Evolutionary conservation across 2,329 filamentous ascomycete species (phyloP).

Genomic region (Lachnellula cervina): DNA sequence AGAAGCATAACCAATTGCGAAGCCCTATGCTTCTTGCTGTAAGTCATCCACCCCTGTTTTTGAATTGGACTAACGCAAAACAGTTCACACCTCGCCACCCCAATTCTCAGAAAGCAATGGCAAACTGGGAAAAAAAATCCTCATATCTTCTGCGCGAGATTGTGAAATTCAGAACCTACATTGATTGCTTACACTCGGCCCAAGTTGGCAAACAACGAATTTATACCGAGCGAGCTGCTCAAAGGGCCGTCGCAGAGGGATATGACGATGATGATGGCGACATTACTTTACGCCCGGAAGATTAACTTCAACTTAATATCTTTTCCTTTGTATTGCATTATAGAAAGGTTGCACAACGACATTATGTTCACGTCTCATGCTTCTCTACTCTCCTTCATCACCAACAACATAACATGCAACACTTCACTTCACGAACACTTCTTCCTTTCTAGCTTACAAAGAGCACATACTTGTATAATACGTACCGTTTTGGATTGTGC

Average conservation of each 20-base stretch:
- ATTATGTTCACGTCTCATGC: not conserved
- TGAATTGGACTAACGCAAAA: not conserved
- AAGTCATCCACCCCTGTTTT: constrained; percentile 31
- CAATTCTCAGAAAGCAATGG: constrained; percentile 80
- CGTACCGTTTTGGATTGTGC: not conserved
- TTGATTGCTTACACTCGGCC: constrained; percentile 74
- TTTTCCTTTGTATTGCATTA: not conserved
- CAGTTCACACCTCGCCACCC: constrained; percentile 76
- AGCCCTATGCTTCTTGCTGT: constrained; percentile 79
- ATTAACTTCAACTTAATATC: not conserved
- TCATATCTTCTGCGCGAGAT: constrained; percentile 88
- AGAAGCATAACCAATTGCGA: constrained; percentile 82
- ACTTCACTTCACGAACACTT: not conserved
- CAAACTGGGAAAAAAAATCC: constrained; percentile 96
- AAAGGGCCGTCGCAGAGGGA: constrained; percentile 15
- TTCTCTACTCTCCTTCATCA: not conserved
- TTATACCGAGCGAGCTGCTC: constrained; percentile 52
- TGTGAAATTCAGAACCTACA: constrained; percentile 94
- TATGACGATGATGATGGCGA: constrained; percentile 20
- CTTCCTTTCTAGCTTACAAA: not conserved
- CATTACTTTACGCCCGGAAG: constrained; percentile 8
- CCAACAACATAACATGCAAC: not conserved
- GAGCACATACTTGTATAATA: not conserved
- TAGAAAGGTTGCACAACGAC: not conserved
- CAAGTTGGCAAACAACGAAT: constrained; percentile 64